Evolutionary conservation across 352 stramenopile genomes (phyloP), one percentile per base, ranked within the genome.

Genomic region (Globisporangium polare): DNA sequence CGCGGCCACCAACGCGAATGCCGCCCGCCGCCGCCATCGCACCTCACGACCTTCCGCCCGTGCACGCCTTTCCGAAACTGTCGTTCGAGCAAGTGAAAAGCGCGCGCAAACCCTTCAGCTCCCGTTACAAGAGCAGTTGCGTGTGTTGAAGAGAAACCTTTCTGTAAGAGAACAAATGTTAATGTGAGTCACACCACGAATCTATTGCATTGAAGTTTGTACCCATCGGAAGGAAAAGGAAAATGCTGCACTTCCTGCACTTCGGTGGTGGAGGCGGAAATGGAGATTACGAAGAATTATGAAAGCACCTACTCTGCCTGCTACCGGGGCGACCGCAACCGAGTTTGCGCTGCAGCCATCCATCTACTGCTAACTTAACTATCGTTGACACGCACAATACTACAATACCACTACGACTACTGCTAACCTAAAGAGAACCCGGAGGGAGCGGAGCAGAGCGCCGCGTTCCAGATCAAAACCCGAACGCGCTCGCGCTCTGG

Each of bases 401-500:
- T 66, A 66, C 51, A 50, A 26, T 26, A 53, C 39, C 41, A 52
- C 43, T 58, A 67, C 47, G 1, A 27, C 60, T 61, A 64, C 53
- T 53, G 43, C 29, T 53, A 57, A 17, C 17, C 35, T 64, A 47
- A 63, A 54, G 41, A 46, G 18, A 37, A 33, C 31, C n/a, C 8
- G 41, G 35, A 29, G 29, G 26, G 17, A 54, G 26, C 47, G 10
- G 53, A 27, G 41, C 37, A 56, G 53, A 27, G 41, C 37, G 50
- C 24, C 5, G 43, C 17, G 26, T 47, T 31, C 17, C n/a, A 37
- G 33, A 70, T 90, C 70, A 92, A 78, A 90, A 92, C 22, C 83
- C 83, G 73, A 92, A 92, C 29, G 77, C 73, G 22, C 80, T 90
- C 29, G 78, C 71, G 51, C 67, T 72, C 72, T 89, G 83, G 13